Percentiles rank a stretch among this genome's conserved stretches.
Evolutionary conservation across 176 grass and related monocot genomes (phyloP).

Genomic region (Avena eriantha): DNA sequence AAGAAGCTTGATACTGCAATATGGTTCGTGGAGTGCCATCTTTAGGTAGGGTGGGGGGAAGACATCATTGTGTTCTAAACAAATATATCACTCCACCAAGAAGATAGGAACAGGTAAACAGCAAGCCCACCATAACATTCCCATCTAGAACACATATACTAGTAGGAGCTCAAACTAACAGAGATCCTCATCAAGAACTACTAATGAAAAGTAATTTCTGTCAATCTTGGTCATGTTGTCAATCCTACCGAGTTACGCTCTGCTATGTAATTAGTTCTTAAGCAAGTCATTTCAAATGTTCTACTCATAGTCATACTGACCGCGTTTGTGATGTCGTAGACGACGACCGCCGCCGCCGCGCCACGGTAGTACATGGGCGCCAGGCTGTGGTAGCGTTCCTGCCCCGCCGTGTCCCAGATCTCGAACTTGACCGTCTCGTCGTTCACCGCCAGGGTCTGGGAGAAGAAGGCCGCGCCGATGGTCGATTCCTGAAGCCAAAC

Average conservation of each 20-base stretch:
- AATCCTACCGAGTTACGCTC: not conserved
- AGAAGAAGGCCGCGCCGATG: constrained; percentile 94
- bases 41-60: not conserved
- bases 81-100: not conserved
- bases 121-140: not conserved
- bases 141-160: not conserved
- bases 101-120: not conserved
- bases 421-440: constrained; percentile 90
- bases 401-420: constrained; percentile 97
- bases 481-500: constrained; percentile 70
- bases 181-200: not conserved
- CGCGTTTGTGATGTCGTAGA: constrained; percentile 86
- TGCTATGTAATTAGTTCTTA: not conserved
- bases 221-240: not conserved
- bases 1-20: not conserved
- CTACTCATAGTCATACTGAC: constrained; percentile 49
- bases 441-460: constrained; percentile 77
- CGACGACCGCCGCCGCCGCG: constrained; percentile 78
- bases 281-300: not conserved
- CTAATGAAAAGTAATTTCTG: not conserved
- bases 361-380: constrained; percentile 95
- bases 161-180: not conserved
- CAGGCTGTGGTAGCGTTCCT: constrained; percentile 92
- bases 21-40: not conserved
- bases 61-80: not conserved